Evolutionary conservation across 345 rosid genomes (phyloP), one percentile per base, ranked within the genome.

Genomic region (Carallia pectinifolia): DNA sequence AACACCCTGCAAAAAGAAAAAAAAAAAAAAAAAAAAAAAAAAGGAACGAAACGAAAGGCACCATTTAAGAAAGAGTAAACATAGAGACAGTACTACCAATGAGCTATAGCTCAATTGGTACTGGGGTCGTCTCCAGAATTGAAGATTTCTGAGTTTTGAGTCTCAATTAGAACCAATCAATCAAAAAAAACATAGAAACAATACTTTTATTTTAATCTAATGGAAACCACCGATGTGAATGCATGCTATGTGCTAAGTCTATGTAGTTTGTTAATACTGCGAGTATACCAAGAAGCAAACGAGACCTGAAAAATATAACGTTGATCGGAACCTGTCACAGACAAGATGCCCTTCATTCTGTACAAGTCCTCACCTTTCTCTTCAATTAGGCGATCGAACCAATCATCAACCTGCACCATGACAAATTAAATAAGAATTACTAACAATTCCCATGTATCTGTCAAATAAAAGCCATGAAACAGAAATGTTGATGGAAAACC

Each of bases 361-460:
- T 87, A 89, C 71, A 89, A 76, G 79, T 89, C 90, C 34, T 87
- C 90, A 50, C 86, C 92, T 74, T 84, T 87, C 64, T 89, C 92
- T 71, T 89, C 90, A 15, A 83, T 73, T 70, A 86, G 62, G 79
- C 95, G 84, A 77, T 87, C 86, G 29, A 89, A 81, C 92, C 95
- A 89, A 79, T 89, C 95, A 62, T 87, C 90, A 48, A 89, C 83
- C 95, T 89, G 76, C 16, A 73, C 66, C 58, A 73, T 58, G 27
- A 33, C 68, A 39, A 69, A 63, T 44, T 44, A 73, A 23, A 50
- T 18, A 65, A 18, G 47, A 70, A 13, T 31, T 47, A 10, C 69
- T 17, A 0, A 33, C 53, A 15, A 2, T 33, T 66, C 17, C 53
- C 5, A 10, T 27, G 40, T 8, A n/a, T 5, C 47, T 62, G 16